phyloP scores from a whole-genome alignment of 2,329 filamentous ascomycete species.

The Thermochaetoides dissita region DNA sequence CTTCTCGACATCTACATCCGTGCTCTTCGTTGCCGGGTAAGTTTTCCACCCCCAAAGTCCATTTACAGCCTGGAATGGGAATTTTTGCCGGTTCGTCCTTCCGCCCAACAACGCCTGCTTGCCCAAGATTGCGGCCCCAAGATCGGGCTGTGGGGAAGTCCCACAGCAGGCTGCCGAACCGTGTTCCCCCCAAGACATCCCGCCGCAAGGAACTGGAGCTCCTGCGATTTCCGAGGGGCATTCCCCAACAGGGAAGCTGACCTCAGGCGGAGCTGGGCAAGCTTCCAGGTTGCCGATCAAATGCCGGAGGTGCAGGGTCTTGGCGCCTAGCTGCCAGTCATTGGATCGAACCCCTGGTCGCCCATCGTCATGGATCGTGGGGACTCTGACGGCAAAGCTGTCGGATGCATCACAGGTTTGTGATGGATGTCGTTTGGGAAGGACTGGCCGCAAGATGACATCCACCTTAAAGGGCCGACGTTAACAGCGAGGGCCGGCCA shows the following conservation, averaged over 20 bases:
- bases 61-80: too few relatives aligned
- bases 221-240: constrained; percentile 4
- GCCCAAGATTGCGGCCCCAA: background rate
- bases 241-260: background rate
- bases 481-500: constrained; percentile 6
- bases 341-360: too few relatives aligned
- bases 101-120: too few relatives aligned
- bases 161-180: constrained; percentile 9
- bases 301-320: too few relatives aligned
- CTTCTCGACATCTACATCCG: too few relatives aligned
- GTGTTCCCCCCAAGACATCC: constrained; percentile 2
- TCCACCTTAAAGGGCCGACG: constrained; percentile 4
- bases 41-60: too few relatives aligned
- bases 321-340: too few relatives aligned
- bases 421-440: background rate
- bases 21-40: too few relatives aligned
- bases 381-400: constrained; percentile 2
- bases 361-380: too few relatives aligned
- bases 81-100: too few relatives aligned
- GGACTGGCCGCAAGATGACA: constrained; percentile 1
- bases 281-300: too few relatives aligned
- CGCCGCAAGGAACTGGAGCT: constrained; percentile 8
- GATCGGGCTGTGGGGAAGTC: constrained; percentile 4
- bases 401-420: background rate
- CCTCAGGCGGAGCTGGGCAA: background rate